These are phyloP conservation scores for Fallopia convolvulus DNA, from an alignment of 148 eudicot genomes.

Conservation along the genomic window DNA sequence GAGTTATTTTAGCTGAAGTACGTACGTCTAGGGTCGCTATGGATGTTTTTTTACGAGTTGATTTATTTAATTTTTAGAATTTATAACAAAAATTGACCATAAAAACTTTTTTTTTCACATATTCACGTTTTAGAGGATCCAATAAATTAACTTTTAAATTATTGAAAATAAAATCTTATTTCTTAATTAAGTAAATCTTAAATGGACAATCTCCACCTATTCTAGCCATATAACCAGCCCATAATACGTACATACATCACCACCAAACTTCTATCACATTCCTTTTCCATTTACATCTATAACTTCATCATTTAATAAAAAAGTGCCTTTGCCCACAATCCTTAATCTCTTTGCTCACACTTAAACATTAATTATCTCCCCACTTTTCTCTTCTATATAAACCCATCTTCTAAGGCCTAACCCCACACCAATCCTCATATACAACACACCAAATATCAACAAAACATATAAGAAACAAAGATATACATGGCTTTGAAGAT, in stretches of 20 bases:
- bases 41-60: too few species aligned
- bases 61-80: too few species aligned
- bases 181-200: background rate
- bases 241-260: background rate
- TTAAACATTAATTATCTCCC: background rate
- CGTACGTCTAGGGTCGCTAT: too few species aligned
- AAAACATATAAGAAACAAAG: background rate
- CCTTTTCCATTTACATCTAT: slow-evolving; percentile 1
- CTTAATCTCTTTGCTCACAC: slow-evolving; percentile 5
- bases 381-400: slow-evolving; percentile 1
- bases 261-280: background rate
- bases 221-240: background rate
- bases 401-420: slow-evolving; percentile 1
- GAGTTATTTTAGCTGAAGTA: too few species aligned
- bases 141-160: background rate
- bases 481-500: slow-evolving; percentile 34
- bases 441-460: background rate
- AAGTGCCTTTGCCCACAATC: slow-evolving; percentile 3
- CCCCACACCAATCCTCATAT: background rate
- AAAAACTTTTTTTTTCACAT: too few species aligned
- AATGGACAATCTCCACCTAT: background rate
- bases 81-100: too few species aligned
- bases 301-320: background rate
- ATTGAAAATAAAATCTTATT: background rate
- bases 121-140: background rate